Evolutionary conservation across 768 basidiomycete species (phyloP), one percentile per base, ranked within the genome.

Genomic region (Imleria badia): DNA sequence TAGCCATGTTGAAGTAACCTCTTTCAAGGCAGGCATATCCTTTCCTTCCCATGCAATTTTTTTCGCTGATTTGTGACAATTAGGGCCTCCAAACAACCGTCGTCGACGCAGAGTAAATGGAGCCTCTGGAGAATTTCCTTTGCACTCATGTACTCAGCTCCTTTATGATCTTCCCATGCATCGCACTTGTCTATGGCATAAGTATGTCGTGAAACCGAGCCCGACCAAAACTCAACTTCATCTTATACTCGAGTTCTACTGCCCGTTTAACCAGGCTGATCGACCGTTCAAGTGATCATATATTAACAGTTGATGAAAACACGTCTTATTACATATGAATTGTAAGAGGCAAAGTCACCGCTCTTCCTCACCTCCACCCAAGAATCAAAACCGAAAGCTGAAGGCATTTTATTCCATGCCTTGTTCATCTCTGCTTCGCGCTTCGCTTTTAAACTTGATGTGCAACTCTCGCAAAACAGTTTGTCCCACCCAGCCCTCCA

Each of bases 81-180:
- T 64, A 95, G 94, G 87, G 87, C 62, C 89, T 95, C 56, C 83
- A 94, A 81, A 94, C 91, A 48, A 77, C 81, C 40, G 82, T 85
- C 56, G 85, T 89, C 54, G 93, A 94, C 69, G 84, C 86, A 60
- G 89, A 90, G 82, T 92, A 81, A 74, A 45, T 43, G 51, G 51
- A 30, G 38, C 29, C 41, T 41, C 9, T 9, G 44, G 51, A 59
- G 66, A 52, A 48, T 31, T 55, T 54, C 42, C n/a, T 31, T 54
- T 51, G 31, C 33, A 38, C 42, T 39, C 54, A 44, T 66, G 56
- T 66, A 61, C 54, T 57, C 58, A 45, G 20, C 55, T 23, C 42
- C 48, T 23, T 53, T 62, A 56, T 64, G 45, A 49, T 49, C 39
- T 48, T 56, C 40, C 45, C 64, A 69, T 69, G 68, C 69, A 60